Base-by-base conservation (phyloP, 1,284 basidiomycete species). In the Inonotus obliquus region DNA sequence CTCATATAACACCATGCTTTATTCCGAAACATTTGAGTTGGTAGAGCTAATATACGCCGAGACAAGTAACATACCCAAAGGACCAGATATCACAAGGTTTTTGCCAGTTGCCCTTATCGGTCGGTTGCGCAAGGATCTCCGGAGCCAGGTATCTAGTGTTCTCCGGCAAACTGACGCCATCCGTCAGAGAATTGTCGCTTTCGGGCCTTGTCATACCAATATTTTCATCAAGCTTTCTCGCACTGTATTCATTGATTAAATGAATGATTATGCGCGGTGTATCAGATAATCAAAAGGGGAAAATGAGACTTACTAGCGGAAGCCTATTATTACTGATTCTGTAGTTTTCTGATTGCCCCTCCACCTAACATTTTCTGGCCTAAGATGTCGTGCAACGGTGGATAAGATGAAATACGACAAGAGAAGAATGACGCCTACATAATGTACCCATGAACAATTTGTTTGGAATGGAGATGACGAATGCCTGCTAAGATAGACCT, bases 381-480 rank as follows among this genome's bases (percentile, higher is more conserved):
- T 58, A 29, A 4, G 41, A 44, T 13, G 19, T 51, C 41, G n/a
- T 11, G 3, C 11, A 11, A 37, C 2, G n/a, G 29, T 45, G 35
- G n/a, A 23, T 38, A n/a, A 11, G 7, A 29, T 14, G 14, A 3
- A n/a, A n/a, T 13, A 47, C 13, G 13, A 57, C 14, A 38, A 21
- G 25, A 29, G n/a, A 2, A 51, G 37, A 19, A 29, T 7, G 21
- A 21, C 23, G 27, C 14, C 32, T 32, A 58, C 57, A n/a, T 58
- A 14, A 61, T 13, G 49, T 61, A 39, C 10, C 38, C 27, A 17
- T 61, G 59, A 37, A 61, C 29, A 11, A 61, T 49, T 17, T 49
- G 27, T 17, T 44, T 44, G 1, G 41, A 44, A 44, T 44, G 41
- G n/a, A 44, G 10, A 44, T 44, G 19, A 7, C 13, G 7, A 13